Conservation (phyloP, 2,329 filamentous ascomycete species). For the Aspergillus udagawae region DNA sequence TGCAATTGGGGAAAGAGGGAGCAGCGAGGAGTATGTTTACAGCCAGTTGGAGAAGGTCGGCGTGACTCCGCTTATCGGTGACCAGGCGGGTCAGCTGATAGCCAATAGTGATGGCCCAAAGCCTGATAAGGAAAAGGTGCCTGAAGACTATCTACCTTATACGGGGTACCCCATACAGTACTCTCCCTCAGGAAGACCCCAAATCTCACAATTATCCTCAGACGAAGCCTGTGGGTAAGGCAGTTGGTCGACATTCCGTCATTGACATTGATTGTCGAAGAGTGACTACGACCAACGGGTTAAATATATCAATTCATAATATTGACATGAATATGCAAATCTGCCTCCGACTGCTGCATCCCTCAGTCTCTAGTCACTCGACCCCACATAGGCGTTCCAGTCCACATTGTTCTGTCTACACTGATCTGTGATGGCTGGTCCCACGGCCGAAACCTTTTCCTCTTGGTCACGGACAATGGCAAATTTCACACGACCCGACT, state of each 20-base stretch:
- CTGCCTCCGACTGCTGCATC: background rate
- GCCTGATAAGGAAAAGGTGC: background rate
- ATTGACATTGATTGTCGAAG: background rate
- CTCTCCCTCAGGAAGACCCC: no score
- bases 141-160: no score
- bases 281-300: background rate
- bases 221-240: background rate
- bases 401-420: constrained; percentile 27
- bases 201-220: no score
- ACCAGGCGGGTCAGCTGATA: background rate
- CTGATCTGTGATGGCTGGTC: constrained; percentile 27
- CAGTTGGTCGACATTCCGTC: background rate
- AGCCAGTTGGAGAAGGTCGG: background rate
- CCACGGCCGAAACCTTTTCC: constrained; percentile 18
- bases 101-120: background rate
- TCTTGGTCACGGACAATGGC: constrained; percentile 21
- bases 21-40: background rate
- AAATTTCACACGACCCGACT: constrained; percentile 26
- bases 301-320: background rate
- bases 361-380: constrained; percentile 13
- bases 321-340: background rate
- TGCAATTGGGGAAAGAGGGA: background rate
- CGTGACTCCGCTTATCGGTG: background rate
- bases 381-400: constrained; percentile 37
- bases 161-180: no score